Percentiles rank a stretch among this genome's conserved stretches.
phyloP scores from a whole-genome alignment of 1,139 yeast genomes.

The Geotrichum candidum region DNA sequence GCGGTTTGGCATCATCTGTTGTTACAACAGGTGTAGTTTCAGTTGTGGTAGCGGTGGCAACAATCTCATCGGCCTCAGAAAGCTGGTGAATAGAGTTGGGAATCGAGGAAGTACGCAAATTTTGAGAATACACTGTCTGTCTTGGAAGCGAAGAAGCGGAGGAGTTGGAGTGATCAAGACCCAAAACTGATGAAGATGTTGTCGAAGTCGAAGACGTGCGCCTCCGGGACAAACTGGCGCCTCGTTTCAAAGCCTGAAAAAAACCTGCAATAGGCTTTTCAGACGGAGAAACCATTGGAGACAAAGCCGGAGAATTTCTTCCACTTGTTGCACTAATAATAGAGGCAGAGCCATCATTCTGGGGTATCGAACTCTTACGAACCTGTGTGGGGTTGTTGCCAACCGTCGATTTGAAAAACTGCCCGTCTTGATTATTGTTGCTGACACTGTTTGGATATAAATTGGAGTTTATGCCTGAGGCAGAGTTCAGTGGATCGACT shows the following conservation, averaged over 20 bases:
- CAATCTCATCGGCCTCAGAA: constrained; percentile 5
- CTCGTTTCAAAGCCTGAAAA: constrained; percentile 14
- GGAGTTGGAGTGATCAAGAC: constrained; percentile 7
- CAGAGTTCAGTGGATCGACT: background rate
- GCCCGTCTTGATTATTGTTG: background rate
- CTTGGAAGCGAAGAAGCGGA: constrained; percentile 2
- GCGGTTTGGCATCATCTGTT: background rate
- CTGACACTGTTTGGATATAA: background rate
- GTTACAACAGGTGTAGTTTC: background rate
- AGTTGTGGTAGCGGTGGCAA: background rate
- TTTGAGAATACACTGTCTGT: background rate
- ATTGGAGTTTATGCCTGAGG: background rate
- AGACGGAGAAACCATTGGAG: constrained; percentile 10
- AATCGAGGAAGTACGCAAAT: constrained; percentile 1
- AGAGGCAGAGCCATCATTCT: background rate
- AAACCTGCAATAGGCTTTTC: constrained; percentile 14
- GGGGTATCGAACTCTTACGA: background rate
- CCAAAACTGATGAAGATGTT: constrained; percentile 2
- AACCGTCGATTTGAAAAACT: background rate
- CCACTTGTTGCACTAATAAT: background rate
- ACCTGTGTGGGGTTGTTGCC: background rate
- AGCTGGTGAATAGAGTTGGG: constrained; percentile 1
- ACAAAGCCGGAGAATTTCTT: constrained; percentile 3
- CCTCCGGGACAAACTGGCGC: constrained; percentile 12
- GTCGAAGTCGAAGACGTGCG: constrained; percentile 13